These are phyloP conservation scores for Capsicum baccatum DNA, from an alignment of 257 asterid genomes.

Conservation along the genomic window DNA sequence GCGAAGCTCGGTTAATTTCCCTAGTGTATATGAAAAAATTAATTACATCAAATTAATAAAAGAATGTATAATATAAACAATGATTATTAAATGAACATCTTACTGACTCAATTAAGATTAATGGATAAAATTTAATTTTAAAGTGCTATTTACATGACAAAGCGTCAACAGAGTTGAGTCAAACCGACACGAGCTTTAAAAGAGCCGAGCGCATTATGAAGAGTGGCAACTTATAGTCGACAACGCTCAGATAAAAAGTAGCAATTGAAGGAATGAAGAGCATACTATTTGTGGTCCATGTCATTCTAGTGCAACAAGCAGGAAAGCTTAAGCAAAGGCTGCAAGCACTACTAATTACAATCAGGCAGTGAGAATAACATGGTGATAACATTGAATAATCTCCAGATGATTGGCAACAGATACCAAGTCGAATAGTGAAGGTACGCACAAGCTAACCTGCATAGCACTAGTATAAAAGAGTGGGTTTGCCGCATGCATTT, in stretches of 20 bases:
- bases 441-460: background rate
- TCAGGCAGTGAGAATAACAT: conserved; percentile 54
- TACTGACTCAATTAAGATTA: too few relatives aligned
- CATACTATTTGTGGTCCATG: conserved; percentile 50
- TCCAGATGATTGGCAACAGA: background rate
- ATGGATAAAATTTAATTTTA: too few relatives aligned
- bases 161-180: too few relatives aligned
- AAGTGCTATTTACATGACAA: too few relatives aligned
- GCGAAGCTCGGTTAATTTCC: too few relatives aligned
- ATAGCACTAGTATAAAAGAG: conserved; percentile 35
- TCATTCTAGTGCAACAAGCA: conserved; percentile 63
- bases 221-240: background rate
- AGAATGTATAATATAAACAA: too few relatives aligned
- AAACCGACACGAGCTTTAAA: too few relatives aligned
- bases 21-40: too few relatives aligned
- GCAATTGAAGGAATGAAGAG: background rate
- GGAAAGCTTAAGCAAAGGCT: conserved; percentile 66
- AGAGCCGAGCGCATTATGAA: background rate
- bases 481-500: conserved; percentile 59
- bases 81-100: too few relatives aligned
- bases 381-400: conserved; percentile 61
- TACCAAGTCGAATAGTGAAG: background rate
- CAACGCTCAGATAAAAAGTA: background rate
- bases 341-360: conserved; percentile 20
- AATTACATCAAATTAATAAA: too few relatives aligned